Conservation (phyloP, 2,329 filamentous ascomycete genomes). For the Sphaerulina musiva region DNA sequence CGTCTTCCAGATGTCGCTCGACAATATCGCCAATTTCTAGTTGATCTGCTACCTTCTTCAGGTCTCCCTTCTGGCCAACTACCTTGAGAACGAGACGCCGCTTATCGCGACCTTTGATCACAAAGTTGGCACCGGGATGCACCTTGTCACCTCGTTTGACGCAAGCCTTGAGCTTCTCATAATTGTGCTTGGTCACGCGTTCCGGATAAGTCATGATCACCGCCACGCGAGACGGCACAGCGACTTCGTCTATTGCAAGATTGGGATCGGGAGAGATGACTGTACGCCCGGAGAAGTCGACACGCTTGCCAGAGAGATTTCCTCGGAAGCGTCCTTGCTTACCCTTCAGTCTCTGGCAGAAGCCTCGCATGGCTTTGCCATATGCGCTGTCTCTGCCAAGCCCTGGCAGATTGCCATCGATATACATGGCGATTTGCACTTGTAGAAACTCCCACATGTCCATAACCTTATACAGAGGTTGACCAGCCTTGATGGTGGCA, state of each 20-base stretch:
- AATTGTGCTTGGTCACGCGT: constrained; percentile 75
- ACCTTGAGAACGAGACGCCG: constrained; percentile 66
- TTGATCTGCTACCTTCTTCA: constrained; percentile 63
- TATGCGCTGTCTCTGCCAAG: constrained; percentile 74
- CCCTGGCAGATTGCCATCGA: constrained; percentile 92
- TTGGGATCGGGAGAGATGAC: constrained; percentile 98
- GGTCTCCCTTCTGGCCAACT: constrained; percentile 44
- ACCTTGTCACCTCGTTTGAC: constrained; percentile 67
- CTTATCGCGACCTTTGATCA: constrained; percentile 64
- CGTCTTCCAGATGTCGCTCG: constrained; percentile 89
- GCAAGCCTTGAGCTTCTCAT: constrained; percentile 68
- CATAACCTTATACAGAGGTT: constrained; percentile 82
- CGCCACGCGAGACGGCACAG: constrained; percentile 83
- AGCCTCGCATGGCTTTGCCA: constrained; percentile 82
- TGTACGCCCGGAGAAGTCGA: constrained; percentile 94
- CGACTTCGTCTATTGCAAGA: constrained; percentile 85
- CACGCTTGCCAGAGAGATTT: constrained; percentile 94
- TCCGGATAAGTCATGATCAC: constrained; percentile 96
- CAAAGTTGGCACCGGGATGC: constrained; percentile 82
- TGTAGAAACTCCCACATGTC: constrained; percentile 98
- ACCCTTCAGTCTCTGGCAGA: constrained; percentile 91
- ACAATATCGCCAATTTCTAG: constrained; percentile 81
- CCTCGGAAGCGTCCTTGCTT: constrained; percentile 97
- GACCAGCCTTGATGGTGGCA: constrained; percentile 73
- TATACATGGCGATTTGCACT: constrained; percentile 92